Evolutionary conservation across 805 yeast species (phyloP), one percentile per base, ranked within the genome.

Genomic region (Candida xiaguanensis): DNA sequence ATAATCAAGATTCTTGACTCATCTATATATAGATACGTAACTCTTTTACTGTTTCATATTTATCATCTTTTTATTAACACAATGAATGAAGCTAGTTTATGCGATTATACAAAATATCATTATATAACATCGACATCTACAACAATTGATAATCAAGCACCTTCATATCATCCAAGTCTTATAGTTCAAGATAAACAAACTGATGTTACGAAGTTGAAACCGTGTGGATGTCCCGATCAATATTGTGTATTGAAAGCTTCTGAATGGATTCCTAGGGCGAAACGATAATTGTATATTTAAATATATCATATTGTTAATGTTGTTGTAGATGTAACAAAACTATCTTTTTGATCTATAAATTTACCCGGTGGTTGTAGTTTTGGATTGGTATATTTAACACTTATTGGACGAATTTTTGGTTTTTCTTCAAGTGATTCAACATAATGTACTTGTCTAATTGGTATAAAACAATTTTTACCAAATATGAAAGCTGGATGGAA

Each of bases 401-500:
- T 36, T 3, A 31, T 23, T 13, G 24, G 18, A 15, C 17, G 31
- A n/a, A 4, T 5, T 17, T 31, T 31, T 17, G 8, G 5, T 19
- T 4, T 22, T 11, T 11, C 34, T 19, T 11, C 8, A 15, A 28
- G 17, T 19, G 11, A 5, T 17, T 5, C 6, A 12, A 4, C 17
- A 4, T 25, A 5, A 7, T 28, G 11, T 14, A 13, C 18, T 28
- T 28, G 12, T 28, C 19, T n/a, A 8, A 28, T 13, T 5, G 17
- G 17, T 13, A 28, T 28, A 7, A 4, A 11, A 13, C 15, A 16
- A 14, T n/a, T n/a, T 38, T 75, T 77, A 20, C 74, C 72, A 50
- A 78, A 74, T 2, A 77, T 75, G 26, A 72, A 52, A 1, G 85
- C 85, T 0, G 95, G 95, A 53, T 83, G 81, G 53, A 74, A 68